Evolutionary conservation across 768 basidiomycete genomes (phyloP).

Genomic region (Punctularia strigosozonata): DNA sequence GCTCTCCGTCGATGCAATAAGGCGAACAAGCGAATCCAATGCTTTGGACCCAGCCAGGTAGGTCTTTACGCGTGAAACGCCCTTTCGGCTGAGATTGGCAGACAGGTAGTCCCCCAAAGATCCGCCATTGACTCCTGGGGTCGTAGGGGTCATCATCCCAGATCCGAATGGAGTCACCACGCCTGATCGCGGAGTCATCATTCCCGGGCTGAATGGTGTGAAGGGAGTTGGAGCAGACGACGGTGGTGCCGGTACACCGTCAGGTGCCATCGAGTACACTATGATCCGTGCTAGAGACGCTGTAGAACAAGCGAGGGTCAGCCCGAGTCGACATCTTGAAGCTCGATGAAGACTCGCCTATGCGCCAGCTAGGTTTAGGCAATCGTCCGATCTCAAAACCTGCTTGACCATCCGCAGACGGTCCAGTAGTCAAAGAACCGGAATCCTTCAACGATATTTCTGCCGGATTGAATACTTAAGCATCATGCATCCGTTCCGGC

Average conservation of each 20-base stretch:
- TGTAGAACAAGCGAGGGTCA: slow-evolving; percentile 18
- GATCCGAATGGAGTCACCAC: slow-evolving; percentile 11
- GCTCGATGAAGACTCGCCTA: slow-evolving; percentile 31
- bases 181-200: slow-evolving; percentile 53
- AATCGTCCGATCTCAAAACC: slow-evolving; percentile 64
- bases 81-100: slow-evolving; percentile 40
- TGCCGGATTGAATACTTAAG: too few species aligned
- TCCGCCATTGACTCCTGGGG: slow-evolving; percentile 22
- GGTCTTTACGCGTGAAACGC: slow-evolving; percentile 28
- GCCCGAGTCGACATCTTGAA: slow-evolving; percentile 9
- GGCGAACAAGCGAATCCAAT: slow-evolving; percentile 71
- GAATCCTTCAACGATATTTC: slow-evolving; percentile 65
- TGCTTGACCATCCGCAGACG: slow-evolving; percentile 60
- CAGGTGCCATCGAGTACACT: slow-evolving; percentile 77
- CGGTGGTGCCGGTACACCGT: slow-evolving; percentile 40
- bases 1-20: slow-evolving; percentile 79
- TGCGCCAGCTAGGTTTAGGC: slow-evolving; percentile 65
- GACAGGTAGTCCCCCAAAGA: slow-evolving; percentile 46
- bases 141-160: slow-evolving; percentile 43
- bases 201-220: slow-evolving; percentile 23
- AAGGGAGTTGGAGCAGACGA: slow-evolving; percentile 60
- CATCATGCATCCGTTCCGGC: neutral
- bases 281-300: slow-evolving; percentile 77
- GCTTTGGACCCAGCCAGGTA: slow-evolving; percentile 81
- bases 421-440: slow-evolving; percentile 66